Percentiles rank a stretch among this genome's conserved stretches.
Conservation (phyloP, 2,329 filamentous ascomycete species). For the Rhynchosporium graminicola region DNA sequence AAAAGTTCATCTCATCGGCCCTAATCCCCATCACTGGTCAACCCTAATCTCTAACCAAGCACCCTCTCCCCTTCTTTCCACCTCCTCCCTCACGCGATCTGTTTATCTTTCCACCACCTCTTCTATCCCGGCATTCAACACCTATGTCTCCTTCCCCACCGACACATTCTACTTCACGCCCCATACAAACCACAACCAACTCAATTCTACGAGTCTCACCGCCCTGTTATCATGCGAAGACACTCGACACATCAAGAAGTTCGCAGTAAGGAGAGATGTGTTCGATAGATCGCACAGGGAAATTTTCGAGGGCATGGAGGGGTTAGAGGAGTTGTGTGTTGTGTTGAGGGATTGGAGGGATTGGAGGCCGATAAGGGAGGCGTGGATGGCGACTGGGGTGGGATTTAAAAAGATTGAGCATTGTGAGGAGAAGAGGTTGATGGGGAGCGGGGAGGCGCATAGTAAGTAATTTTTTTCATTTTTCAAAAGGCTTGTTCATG, state of each 20-base stretch:
- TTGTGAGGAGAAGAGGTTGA: background rate
- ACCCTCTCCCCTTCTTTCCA: background rate
- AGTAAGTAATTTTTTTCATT: background rate
- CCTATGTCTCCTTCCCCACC: background rate
- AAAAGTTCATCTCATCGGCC: background rate
- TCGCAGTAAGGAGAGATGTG: background rate
- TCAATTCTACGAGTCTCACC: background rate
- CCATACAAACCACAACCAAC: too few species aligned
- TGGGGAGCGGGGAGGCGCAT: background rate
- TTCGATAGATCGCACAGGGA: background rate
- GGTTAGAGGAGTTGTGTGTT: background rate
- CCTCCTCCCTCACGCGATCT: background rate
- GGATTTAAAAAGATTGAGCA: background rate
- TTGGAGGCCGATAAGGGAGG: background rate
- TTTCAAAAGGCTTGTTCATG: too few species aligned
- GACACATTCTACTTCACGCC: slow-evolving; percentile 6
- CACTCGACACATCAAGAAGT: background rate
- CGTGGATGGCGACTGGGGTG: background rate
- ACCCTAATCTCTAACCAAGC: slow-evolving; percentile 7
- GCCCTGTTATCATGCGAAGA: background rate
- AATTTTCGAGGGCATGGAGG: background rate
- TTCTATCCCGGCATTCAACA: background rate
- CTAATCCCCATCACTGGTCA: background rate
- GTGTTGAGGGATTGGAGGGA: background rate
- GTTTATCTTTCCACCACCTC: background rate